phyloP scores from a whole-genome alignment of 2,329 filamentous ascomycete species.

The Aspergillus pseudonomiae region DNA sequence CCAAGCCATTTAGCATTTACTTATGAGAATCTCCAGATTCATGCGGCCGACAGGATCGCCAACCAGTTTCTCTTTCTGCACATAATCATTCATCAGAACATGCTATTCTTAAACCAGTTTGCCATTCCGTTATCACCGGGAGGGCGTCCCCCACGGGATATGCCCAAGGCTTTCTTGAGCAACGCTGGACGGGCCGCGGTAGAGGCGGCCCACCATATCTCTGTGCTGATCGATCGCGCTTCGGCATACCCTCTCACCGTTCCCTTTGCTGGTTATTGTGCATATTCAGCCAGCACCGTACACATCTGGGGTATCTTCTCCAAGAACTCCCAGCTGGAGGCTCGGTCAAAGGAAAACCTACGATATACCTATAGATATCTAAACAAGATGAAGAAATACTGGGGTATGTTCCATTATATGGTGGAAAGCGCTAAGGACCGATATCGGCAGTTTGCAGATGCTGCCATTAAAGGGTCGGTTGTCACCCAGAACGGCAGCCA shows the following conservation, averaged over 20 bases:
- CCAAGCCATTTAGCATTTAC: constrained; percentile 75
- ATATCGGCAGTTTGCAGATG: constrained; percentile 82
- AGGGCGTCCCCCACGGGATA: constrained; percentile 66
- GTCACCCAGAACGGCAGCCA: constrained; percentile 37
- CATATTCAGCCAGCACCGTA: constrained; percentile 91
- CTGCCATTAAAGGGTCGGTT: constrained; percentile 66
- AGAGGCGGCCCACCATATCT: constrained; percentile 83
- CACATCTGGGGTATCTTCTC: constrained; percentile 92
- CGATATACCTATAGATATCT: constrained; percentile 88
- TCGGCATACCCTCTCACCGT: constrained; percentile 81
- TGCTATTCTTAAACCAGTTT: constrained; percentile 87
- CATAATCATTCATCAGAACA: constrained; percentile 84
- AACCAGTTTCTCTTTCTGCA: constrained; percentile 94
- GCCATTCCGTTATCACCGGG: constrained; percentile 71
- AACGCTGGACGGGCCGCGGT: constrained; percentile 76
- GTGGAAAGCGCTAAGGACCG: constrained; percentile 88
- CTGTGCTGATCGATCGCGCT: constrained; percentile 77
- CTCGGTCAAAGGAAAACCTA: constrained; percentile 78
- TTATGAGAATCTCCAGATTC: constrained; percentile 78
- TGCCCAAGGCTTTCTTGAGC: constrained; percentile 76
- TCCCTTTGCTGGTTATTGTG: constrained; percentile 92
- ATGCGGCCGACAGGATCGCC: constrained; percentile 80
- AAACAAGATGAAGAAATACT: constrained; percentile 93
- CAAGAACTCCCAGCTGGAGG: constrained; percentile 74
- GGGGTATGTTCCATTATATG: constrained; percentile 99